Base-by-base conservation (phyloP, 2,329 filamentous ascomycete species). In the Tolypocladium pustulatum region DNA sequence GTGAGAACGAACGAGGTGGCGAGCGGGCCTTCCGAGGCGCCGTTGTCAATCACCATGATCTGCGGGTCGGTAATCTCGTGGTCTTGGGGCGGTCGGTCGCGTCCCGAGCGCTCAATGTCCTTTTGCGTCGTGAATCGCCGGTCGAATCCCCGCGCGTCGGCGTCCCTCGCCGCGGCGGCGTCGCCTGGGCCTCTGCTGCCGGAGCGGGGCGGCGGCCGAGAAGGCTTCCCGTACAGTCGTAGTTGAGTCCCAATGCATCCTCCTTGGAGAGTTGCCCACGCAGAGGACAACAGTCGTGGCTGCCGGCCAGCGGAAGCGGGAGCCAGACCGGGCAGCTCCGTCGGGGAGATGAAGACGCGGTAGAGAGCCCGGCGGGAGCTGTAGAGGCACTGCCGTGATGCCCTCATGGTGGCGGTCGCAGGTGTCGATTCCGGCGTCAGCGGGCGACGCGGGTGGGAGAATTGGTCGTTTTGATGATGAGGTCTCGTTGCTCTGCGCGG, bases 301-400 rank as follows among this genome's bases (percentile, higher is more conserved):
- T 20, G 22, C 17, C 15, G 17, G 20, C 0, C 58, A 25, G 9
- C 27, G 17, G 49, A 13, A 10, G 27, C 27, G 49, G 49, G 3
- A n/a, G 17, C 27, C 8, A n/a, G 9, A 4, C 49, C 17, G 27
- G 27, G 49, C 49, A 52, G 49, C 27, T 52, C 49, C 3, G 27
- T 4, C 1, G 59, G 54, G 4, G 70, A 69, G 63, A 81, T 62
- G 63, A 82, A 79, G 54, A 80, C 75, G 57, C 74, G 71, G 53
- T 76, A 73, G 6, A 83, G 74, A 61, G 78, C 77, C 40, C 71
- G 64, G n/a, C 75, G 73, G 56, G 77, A 73, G 62, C 73, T 76
- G 66, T 75, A 75, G 49, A 78, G 63, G 61, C 75, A 79, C 58
- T 63, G 60, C 30, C 71, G 60, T 57, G 58, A n/a, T 46, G 66